Evolutionary conservation across 768 basidiomycete species (phyloP), one percentile per base, ranked within the genome.

Genomic region (Calocybe cyanea): DNA sequence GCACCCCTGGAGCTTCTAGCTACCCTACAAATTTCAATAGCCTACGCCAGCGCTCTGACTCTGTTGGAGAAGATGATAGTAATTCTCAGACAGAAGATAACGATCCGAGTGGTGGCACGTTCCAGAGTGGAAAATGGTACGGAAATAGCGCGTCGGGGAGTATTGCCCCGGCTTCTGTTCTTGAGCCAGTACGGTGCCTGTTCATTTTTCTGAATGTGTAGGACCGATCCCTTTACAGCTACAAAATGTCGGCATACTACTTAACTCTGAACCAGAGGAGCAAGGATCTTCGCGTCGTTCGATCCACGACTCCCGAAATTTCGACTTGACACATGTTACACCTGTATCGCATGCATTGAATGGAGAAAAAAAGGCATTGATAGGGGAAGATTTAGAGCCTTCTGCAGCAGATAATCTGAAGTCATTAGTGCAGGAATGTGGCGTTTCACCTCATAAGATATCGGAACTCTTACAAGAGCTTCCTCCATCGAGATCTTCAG

Each of bases 381-480:
- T 76, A 18, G 73, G 63, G 25, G 68, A 69, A 39, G 76, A 74
- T 35, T 48, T 65, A 20, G 76, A 78, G 51, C 70, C 72, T 9
- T 71, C 75, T 13, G 85, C 91, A 11, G 87, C 80, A 2, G 90
- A 93, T 59, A 92, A 89, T 55, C 67, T 94, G 39, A 86, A 87
- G 60, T 81, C 81, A 36, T 75, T 97, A 28, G 85, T 95, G 30
- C 86, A 88, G 63, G 92, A 97, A 62, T 97, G 89, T 62, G 93
- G 93, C 5, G 90, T 94, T 30, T 81, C 86, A 14, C 89, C 92
- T 1, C 87, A 92, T 50, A 92, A 92, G 64, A 83, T 97, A 36
- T 81, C 86, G 1, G 93, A 95, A 59, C 77, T 97, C 8, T 71
- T 94, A 15, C 83, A 89, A 59, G 92, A 95, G 55, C 75, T 97